Evolutionary conservation across 352 stramenopile species (phyloP).

Genomic region (Phytophthora podocarpi): DNA sequence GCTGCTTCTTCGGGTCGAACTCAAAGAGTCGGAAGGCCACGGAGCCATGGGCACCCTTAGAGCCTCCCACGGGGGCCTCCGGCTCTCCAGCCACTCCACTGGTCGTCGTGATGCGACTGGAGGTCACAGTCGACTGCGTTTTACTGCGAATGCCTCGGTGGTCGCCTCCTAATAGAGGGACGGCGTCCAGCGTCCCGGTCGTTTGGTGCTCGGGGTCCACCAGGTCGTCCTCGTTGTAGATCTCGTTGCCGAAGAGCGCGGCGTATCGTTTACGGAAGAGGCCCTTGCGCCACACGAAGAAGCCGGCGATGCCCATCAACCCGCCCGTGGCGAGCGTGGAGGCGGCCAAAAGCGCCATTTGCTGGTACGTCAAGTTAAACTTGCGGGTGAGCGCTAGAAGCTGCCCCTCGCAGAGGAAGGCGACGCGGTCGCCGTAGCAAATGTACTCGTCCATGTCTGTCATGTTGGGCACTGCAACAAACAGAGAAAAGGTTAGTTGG

Average conservation of each 20-base stretch:
- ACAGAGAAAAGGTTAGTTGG: not conserved
- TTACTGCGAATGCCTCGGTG: conserved; percentile 7
- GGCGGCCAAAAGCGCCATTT: conserved; percentile 65
- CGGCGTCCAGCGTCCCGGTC: not conserved
- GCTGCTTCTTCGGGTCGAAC: conserved; percentile 56
- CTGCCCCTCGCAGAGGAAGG: conserved; percentile 76
- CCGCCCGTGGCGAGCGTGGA: conserved; percentile 60
- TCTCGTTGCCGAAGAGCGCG: conserved; percentile 61
- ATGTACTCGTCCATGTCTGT: conserved; percentile 62
- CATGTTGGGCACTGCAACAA: conserved; percentile 11
- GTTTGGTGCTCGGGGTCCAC: not conserved
- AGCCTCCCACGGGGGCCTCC: conserved; percentile 8
- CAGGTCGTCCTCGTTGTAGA: conserved; percentile 42
- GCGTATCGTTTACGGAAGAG: conserved; percentile 78
- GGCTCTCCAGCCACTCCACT: conserved; percentile 33
- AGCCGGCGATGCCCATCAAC: conserved; percentile 65
- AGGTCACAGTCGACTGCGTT: conserved; percentile 7
- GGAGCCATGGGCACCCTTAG: conserved; percentile 33
- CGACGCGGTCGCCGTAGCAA: conserved; percentile 76
- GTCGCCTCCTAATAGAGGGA: conserved; percentile 20
- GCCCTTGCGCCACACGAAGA: conserved; percentile 74
- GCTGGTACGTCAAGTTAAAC: conserved; percentile 79
- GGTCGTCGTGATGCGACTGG: conserved; percentile 17
- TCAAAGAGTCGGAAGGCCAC: conserved; percentile 78
- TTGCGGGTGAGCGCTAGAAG: conserved; percentile 69